Evolutionary conservation across 306 rosid species (phyloP), one percentile per base, ranked within the genome.

Genomic region (Nissolia schottii): DNA sequence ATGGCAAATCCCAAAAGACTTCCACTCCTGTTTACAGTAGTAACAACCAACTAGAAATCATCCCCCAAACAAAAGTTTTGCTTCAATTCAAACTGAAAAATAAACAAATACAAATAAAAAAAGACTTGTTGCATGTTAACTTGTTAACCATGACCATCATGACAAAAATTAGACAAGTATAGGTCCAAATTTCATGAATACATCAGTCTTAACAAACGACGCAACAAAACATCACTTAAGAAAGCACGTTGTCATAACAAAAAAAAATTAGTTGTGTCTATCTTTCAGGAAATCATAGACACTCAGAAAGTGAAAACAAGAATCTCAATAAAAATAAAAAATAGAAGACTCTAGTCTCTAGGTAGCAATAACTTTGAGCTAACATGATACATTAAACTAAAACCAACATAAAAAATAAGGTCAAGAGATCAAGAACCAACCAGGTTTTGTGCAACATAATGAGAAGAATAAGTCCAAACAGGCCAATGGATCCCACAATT

Each of bases 1-100:
- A 94, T 94, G 80, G 98, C 97, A 41, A 89, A 86, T 63, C 95
- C 98, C 80, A 91, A 71, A 77, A 94, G 81, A 83, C 84, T 57
- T 60, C 92, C 82, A n/a, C 18, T 54, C 98, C 98, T 94, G 89
- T 61, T 79, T 40, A 65, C 75, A 70, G 23, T 72, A 49, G 72
- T 57, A 59, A 64, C 27, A 71, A 78, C 60, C 76, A 84, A 61
- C 65, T 70, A 61, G 7, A 32, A 54, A 37, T 79, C 58, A 82
- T 67, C 63, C 66, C 59, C 37, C 70, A 66, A 66, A 14, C 57
- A 50, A 51, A n/a, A 43, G 27, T 15, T n/a, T 53, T n/a, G 34
- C 34, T 12, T 25, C 37, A 74, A 43, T 31, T 37, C 15, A 28
- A 50, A 70, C 56, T 18, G 5, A 67, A 56, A 54, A 34, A 15